These are phyloP conservation scores for Apiotrichum gamsii DNA, from an alignment of 1,284 basidiomycete species.

Conservation along the genomic window DNA sequence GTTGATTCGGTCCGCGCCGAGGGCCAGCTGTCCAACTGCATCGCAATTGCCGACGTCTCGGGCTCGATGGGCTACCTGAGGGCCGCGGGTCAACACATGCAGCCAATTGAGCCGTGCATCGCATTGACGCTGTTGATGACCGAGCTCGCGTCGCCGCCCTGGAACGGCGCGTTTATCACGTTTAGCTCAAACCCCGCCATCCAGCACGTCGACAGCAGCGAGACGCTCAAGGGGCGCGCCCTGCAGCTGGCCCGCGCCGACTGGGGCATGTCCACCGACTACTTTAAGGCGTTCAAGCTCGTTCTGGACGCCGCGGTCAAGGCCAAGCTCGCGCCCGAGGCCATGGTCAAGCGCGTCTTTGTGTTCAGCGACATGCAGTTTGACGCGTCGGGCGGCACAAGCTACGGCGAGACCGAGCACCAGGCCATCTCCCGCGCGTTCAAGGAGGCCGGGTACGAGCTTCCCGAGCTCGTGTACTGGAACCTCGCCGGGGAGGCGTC, in stretches of 20 bases:
- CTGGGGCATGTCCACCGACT: constrained; percentile 61
- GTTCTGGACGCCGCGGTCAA: constrained; percentile 56
- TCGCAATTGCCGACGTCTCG: constrained; percentile 68
- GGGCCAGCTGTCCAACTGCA: constrained; percentile 55
- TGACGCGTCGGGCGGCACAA: constrained; percentile 44
- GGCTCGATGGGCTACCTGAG: constrained; percentile 57
- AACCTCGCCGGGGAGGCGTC: constrained; percentile 33
- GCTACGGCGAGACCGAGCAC: constrained; percentile 58
- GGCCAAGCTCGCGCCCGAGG: constrained; percentile 55
- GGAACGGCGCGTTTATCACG: constrained; percentile 60
- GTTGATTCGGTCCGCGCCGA: constrained; percentile 54
- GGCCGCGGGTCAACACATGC: too few species aligned
- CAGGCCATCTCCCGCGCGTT: constrained; percentile 55
- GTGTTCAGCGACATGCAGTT: constrained; percentile 75
- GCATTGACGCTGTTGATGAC: constrained; percentile 62
- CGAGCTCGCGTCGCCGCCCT: constrained; percentile 58
- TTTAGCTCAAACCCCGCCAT: constrained; percentile 56
- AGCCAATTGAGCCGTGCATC: constrained; percentile 58
- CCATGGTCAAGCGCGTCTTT: constrained; percentile 68
- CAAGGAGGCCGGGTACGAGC: constrained; percentile 57
- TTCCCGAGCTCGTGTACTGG: constrained; percentile 56
- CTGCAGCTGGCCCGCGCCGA: constrained; percentile 42
- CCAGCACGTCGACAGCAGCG: constrained; percentile 50
- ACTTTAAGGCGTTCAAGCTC: constrained; percentile 23
- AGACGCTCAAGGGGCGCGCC: constrained; percentile 46